phyloP scores from a whole-genome alignment of 2,329 filamentous ascomycete genomes.

The Teratosphaeria destructans region DNA sequence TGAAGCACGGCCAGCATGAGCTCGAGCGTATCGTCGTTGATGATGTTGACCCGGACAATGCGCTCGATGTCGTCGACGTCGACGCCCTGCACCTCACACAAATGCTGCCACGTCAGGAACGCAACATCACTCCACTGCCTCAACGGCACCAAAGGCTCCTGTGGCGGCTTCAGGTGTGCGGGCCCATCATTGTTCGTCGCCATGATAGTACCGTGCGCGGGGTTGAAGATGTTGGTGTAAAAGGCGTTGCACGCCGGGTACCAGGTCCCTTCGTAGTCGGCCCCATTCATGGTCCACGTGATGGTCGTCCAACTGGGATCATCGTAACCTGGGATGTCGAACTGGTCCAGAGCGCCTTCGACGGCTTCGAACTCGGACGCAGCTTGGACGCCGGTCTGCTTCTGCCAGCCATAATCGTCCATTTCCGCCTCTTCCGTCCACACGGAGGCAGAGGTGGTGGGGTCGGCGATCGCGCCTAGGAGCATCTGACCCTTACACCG shows the following conservation, averaged over 20 bases:
- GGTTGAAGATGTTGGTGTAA: not conserved
- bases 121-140: conserved; percentile 8
- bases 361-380: not conserved
- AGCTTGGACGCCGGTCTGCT: not conserved
- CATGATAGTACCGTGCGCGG: not conserved
- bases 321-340: not conserved
- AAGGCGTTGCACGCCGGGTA: not conserved
- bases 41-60: conserved; percentile 8
- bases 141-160: conserved; percentile 3
- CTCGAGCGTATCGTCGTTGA: conserved; percentile 6
- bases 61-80: not conserved
- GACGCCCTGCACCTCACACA: not conserved
- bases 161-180: not conserved
- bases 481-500: not conserved
- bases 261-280: not conserved
- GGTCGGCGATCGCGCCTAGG: not conserved
- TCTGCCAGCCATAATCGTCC: not conserved
- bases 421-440: not conserved
- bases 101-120: conserved; percentile 7
- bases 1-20: conserved; percentile 4
- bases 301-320: not conserved
- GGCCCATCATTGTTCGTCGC: not conserved
- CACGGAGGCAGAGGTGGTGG: not conserved
- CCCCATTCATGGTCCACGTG: not conserved
- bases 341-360: not conserved